These are phyloP conservation scores for Hericium rajendrae DNA, from an alignment of 768 basidiomycete species.

Conservation along the genomic window DNA sequence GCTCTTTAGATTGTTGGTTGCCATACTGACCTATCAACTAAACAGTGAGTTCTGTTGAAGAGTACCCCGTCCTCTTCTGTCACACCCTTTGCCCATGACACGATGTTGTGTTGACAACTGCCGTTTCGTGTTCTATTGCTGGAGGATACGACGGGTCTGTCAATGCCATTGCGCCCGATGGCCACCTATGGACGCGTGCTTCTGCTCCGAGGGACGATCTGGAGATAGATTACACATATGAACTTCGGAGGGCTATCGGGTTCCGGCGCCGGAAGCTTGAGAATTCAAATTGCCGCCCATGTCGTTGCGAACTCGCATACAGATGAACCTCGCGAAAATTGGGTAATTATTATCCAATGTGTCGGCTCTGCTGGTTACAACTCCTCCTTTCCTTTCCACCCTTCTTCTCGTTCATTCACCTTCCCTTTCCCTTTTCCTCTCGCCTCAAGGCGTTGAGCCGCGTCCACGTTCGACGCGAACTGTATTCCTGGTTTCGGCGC, in stretches of 20 bases:
- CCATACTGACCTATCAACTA: neutral
- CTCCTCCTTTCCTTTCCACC: conserved; percentile 1
- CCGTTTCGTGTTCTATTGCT: neutral
- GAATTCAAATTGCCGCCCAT: conserved; percentile 2
- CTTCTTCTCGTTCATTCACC: neutral
- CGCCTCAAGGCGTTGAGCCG: conserved; percentile 7
- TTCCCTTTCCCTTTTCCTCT: neutral
- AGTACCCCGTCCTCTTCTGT: neutral
- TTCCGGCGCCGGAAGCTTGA: neutral
- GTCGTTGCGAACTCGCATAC: neutral
- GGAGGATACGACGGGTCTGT: neutral
- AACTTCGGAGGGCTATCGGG: neutral
- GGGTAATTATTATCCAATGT: conserved; percentile 9
- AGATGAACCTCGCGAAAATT: conserved; percentile 2
- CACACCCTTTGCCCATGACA: neutral
- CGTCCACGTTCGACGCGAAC: neutral
- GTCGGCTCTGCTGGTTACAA: conserved; percentile 1
- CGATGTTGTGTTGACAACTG: neutral
- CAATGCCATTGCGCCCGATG: neutral
- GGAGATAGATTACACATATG: neutral
- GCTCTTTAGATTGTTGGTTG: neutral
- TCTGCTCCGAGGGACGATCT: neutral
- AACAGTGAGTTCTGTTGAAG: neutral
- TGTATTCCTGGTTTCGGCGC: conserved; percentile 3
- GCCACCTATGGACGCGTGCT: neutral